Conservation (phyloP, 202 grass and related monocot species). For the Panicum hallii region DNA sequence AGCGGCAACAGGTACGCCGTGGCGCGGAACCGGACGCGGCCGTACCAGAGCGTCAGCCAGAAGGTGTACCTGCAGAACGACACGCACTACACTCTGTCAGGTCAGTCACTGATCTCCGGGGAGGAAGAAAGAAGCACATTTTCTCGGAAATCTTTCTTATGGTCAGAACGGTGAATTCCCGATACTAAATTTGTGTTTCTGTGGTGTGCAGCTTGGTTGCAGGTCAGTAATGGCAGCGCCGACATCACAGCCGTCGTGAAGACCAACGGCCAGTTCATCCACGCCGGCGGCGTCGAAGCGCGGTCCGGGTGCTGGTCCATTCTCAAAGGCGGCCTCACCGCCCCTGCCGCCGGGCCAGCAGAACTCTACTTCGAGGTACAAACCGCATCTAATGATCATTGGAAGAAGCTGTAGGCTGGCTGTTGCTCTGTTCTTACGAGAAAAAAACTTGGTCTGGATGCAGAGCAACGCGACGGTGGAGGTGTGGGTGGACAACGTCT, state of each 20-base stretch:
- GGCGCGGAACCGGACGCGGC: constrained; percentile 40
- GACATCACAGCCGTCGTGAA: constrained; percentile 65
- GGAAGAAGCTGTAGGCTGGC: not conserved
- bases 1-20: constrained; percentile 57
- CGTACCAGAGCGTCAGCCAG: constrained; percentile 75
- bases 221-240: constrained; percentile 54
- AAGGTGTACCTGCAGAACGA: constrained; percentile 72
- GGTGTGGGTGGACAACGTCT: constrained; percentile 87
- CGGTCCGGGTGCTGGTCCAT: constrained; percentile 76
- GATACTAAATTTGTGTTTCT: not conserved
- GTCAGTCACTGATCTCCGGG: constrained; percentile 23
- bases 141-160: not conserved
- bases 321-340: constrained; percentile 83
- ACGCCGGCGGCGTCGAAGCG: constrained; percentile 59
- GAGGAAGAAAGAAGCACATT: no score
- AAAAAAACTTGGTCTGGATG: not conserved
- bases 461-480: constrained; percentile 73
- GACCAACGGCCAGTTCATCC: constrained; percentile 54
- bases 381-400: not conserved
- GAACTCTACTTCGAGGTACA: constrained; percentile 75
- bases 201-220: constrained; percentile 64
- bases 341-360: constrained; percentile 50
- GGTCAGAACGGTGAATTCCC: not conserved
- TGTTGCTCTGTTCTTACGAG: constrained; percentile 36
- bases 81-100: constrained; percentile 73